Evolutionary conservation across 2,329 filamentous ascomycete genomes (phyloP), one percentile per base, ranked within the genome.

Genomic region (Aspergillus carbonarius): DNA sequence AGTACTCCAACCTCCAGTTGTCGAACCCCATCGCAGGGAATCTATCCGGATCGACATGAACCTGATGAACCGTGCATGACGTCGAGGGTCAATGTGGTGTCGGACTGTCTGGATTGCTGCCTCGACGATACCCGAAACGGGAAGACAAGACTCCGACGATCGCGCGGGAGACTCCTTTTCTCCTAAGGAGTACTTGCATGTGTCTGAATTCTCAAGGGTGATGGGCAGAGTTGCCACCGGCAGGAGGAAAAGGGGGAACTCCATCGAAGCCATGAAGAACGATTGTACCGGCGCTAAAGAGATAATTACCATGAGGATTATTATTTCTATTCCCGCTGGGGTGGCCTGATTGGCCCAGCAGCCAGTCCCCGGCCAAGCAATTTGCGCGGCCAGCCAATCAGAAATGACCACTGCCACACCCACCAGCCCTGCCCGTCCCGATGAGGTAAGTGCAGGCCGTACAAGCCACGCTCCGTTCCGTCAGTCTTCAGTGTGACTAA

Each of bases 31-130:
- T 30, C 25, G 51, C 32, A 20, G 37, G 32, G 18, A 40, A 44
- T 44, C 27, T 37, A 46, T 32, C 39, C 46, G 44, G 63, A 63
- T 60, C 61, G 55, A 49, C 48, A 59, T 39, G 44, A 56, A 60
- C 55, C 46, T 42, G 60, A 66, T 63, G 61, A 60, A 63, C 61
- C 55, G 61, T 61, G 57, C 63, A 66, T 66, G 64, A 66, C 64
- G 62, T 66, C 48, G 61, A 55, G 47, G 55, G 48, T 46, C 42
- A 27, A 39, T 32, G 44, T 48, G 44, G 25, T 30, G n/a, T 27
- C 17, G 18, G 25, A 27, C n/a, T 15, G 47, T 23, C 44, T 39
- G 42, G 32, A 32, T 49, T 54, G 49, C 44, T 59, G 52, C 59
- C 51, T 58, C 50, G 39, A 27, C 40, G 39, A 54, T 53, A 44